Evolutionary conservation across 805 yeast genomes (phyloP), one percentile per base, ranked within the genome.

Genomic region (Phaffomyces opuntiae): DNA sequence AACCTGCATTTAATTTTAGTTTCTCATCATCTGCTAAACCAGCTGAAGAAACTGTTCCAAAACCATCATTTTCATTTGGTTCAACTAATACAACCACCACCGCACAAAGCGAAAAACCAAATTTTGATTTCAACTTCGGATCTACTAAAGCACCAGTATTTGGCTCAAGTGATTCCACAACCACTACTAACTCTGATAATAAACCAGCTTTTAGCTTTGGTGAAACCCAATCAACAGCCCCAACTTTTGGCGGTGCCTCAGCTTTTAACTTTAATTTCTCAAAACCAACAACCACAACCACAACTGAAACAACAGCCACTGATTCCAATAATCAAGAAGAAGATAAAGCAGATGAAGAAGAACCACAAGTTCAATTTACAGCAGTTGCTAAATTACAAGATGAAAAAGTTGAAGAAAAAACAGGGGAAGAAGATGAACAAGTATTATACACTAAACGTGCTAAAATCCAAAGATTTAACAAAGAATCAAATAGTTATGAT

Each of bases 341-440:
- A 25, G 75, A 66, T 4, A 65, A 64, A 13, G 68, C 59, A 11
- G 70, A 65, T 21, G 73, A 70, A 36, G 77, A 67, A 39, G 74
- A 72, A 47, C 73, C 71, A 5, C 72, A 70, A 37, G 78, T 72
- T 1, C 70, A 78, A 52, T 78, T 73, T 52, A 59, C 57, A 46
- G 65, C 75, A 7, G 63, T 71, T 14, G 73, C 64, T 39, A 64
- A 64, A 46, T 69, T 77, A 48, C 65, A 69, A 19, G 74, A 78
- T 40, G 35, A 44, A 5, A 72, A 81, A 45, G 70, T 80, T 12
- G 77, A 75, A 7, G 75, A 69, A 16, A 70, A 74, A 53, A 85
- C 91, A 9, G 97, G 96, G 17, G 97, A 91, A 66, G 96, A 89
- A 65, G 74, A 78, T 44, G 97, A 91, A 66, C 78, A 72, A 2